A percentile compares a stretch with the other conserved stretches of the same genome.
These are phyloP conservation scores for Glycine latifolia DNA, from an alignment of 306 rosid genomes.

Conservation along the genomic window DNA sequence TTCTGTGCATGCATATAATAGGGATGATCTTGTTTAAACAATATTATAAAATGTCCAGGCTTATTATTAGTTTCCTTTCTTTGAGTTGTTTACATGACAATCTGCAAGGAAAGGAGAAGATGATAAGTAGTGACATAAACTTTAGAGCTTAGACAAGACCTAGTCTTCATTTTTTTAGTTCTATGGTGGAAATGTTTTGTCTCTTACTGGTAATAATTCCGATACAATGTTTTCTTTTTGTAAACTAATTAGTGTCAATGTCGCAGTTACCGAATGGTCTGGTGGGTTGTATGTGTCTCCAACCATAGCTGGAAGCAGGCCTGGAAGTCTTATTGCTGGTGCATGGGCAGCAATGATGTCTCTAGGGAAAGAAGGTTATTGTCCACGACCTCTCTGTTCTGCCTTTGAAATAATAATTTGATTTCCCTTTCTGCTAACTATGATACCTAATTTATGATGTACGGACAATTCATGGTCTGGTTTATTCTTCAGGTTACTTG, in stretches of 20 bases:
- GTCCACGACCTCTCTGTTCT: constrained; percentile 3
- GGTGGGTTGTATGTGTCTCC: constrained; percentile 98
- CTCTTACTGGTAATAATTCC: constrained; percentile 4
- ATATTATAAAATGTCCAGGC: background rate
- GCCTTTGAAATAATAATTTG: constrained; percentile 26
- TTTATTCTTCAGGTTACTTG: constrained; percentile 74
- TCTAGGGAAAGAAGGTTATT: constrained; percentile 83
- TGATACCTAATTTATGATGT: constrained; percentile 38
- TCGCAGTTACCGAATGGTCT: constrained; percentile 94
- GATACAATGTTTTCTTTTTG: no score
- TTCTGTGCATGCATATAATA: constrained; percentile 2
- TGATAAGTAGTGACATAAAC: constrained; percentile 24
- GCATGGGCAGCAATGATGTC: constrained; percentile 99
- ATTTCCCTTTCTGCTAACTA: constrained; percentile 28
- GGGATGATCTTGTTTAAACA: background rate
- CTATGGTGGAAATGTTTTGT: background rate
- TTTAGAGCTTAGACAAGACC: background rate
- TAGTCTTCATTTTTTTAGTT: constrained; percentile 17
- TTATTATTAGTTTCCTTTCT: constrained; percentile 16
- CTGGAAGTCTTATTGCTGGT: constrained; percentile 93
- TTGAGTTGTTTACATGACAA: constrained; percentile 10
- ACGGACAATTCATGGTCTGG: constrained; percentile 38
- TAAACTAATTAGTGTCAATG: constrained; percentile 35
- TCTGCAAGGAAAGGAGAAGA: constrained; percentile 22
- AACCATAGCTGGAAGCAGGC: constrained; percentile 97